Base-by-base conservation (phyloP, 768 basidiomycete genomes). In the Gymnopilus junonius region DNA sequence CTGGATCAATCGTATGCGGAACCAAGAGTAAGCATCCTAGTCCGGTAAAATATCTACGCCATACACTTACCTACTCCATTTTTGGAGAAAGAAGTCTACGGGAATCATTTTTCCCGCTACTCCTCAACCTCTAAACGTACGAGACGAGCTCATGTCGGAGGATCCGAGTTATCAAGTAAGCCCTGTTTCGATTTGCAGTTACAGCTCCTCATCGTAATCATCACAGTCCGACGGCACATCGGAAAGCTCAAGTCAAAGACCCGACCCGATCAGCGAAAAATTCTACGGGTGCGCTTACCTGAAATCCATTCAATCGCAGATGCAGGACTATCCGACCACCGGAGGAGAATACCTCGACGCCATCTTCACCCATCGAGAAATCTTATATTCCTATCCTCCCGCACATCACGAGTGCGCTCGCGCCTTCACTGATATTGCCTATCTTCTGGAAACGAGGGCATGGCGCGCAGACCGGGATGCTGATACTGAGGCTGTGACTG, bases 261-360 rank as follows among this genome's bases (percentile, higher is more conserved):
- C 74, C 76, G 79, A 70, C 68, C 75, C 57, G 45, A 65, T 42
- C 66, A 74, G 66, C 68, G 45, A 59, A 40, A 56, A 54, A 31
- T 66, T 72, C 62, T 80, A 77, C 76, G 88, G 86, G 64, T 89
- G 88, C 80, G 85, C 81, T 55, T 88, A 85, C 73, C 83, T 90
- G 51, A 84, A 85, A 72, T 76, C 82, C 65, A 82, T 89, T 67
- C 84, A 83, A 67, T 79, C 80, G 58, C 87, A 87, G 61, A 72
- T 89, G 74, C 83, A 82, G 67, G 78, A 74, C 45, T 84, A 77
- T 64, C 73, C 73, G 58, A 91, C 88, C 59, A 89, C 88, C 50
- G 82, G 84, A 76, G 91, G 90, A 68, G 90, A 85, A 62, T 93
- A 92, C 70, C 84, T 93, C 75, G 91, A 93, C 70, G 81, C 84